A percentile compares a stretch with the other conserved stretches of the same genome.
These are phyloP conservation scores for Suhomyces sp. DNA, from an alignment of 805 yeast species.

Conservation along the genomic window DNA sequence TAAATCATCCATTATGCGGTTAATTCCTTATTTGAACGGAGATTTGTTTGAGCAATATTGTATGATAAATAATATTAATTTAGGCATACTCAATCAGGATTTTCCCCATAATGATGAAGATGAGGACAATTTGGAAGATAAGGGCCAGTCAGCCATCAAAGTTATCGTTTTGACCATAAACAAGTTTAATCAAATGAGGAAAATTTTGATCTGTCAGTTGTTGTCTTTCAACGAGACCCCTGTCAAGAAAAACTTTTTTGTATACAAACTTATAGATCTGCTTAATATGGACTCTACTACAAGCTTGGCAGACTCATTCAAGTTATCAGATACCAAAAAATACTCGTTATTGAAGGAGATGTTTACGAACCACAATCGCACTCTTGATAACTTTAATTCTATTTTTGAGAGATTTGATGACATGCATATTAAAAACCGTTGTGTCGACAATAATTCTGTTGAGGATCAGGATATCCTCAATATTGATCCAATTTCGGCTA, in stretches of 20 bases:
- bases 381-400: conserved; percentile 18
- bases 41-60: conserved; percentile 39
- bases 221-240: conserved; percentile 33
- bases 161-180: conserved; percentile 12
- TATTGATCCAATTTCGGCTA: not conserved
- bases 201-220: conserved; percentile 37
- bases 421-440: not conserved
- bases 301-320: not conserved
- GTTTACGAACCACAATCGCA: conserved; percentile 22
- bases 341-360: conserved; percentile 16
- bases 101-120: conserved; percentile 8
- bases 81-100: conserved; percentile 15
- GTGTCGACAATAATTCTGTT: not conserved
- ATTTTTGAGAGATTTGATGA: conserved; percentile 28
- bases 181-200: conserved; percentile 35
- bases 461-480: conserved; percentile 18
- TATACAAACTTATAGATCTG: conserved; percentile 25
- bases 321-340: conserved; percentile 12
- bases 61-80: conserved; percentile 32
- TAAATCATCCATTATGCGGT: conserved; percentile 23
- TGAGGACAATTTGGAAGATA: not conserved
- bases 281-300: conserved; percentile 9
- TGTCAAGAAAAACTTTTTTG: conserved; percentile 26
- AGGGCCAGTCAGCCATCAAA: conserved; percentile 1
- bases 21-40: conserved; percentile 36